Evolutionary conservation across 306 rosid genomes (phyloP).

Genomic region (Cicer yamashitae): DNA sequence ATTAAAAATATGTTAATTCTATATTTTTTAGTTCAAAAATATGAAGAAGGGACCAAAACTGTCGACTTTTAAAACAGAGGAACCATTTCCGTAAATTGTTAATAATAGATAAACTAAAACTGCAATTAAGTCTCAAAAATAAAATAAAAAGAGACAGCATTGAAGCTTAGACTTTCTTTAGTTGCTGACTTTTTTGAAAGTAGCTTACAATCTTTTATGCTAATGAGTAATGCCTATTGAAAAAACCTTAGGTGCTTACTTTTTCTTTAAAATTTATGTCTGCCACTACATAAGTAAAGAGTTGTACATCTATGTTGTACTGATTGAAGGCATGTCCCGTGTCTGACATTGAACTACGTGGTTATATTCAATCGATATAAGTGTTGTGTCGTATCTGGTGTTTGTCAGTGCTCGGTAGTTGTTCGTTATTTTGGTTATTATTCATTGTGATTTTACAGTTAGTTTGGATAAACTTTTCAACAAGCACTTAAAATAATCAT

Average conservation of each 20-base stretch:
- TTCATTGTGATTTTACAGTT: constrained; percentile 6
- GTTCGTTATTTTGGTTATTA: not conserved
- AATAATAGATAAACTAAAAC: constrained; percentile 34
- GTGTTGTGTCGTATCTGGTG: not conserved
- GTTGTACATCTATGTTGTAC: not conserved
- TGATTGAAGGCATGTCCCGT: not conserved
- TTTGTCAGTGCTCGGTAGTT: not conserved
- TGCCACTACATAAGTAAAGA: not conserved
- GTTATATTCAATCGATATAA: not conserved
- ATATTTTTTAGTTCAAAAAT: too few species aligned
- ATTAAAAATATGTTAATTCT: too few species aligned
- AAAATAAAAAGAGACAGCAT: too few species aligned
- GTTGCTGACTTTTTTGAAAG: not conserved
- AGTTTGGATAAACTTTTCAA: not conserved
- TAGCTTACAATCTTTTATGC: not conserved
- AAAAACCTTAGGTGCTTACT: not conserved
- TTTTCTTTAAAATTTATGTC: constrained; percentile 13
- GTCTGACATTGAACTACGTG: not conserved
- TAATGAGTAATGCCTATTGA: not conserved
- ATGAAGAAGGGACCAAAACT: too few species aligned
- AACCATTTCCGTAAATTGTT: too few species aligned
- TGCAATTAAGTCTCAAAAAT: constrained; percentile 51
- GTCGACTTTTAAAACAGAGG: too few species aligned
- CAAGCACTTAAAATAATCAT: not conserved
- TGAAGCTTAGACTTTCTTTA: not conserved